phyloP scores from a whole-genome alignment of 345 rosid species.

The Arabidopsis thaliana region DNA sequence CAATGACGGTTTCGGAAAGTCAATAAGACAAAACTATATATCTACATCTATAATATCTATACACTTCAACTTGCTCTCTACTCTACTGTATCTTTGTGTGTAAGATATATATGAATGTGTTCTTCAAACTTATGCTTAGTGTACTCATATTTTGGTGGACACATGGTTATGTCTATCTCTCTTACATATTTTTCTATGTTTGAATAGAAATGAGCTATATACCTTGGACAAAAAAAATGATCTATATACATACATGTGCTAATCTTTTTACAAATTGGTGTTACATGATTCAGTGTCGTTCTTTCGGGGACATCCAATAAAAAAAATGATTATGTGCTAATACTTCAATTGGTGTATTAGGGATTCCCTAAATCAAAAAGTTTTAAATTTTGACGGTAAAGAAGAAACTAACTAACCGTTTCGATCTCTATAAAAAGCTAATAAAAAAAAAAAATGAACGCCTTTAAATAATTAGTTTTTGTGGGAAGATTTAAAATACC shows the following conservation, averaged over 20 bases:
- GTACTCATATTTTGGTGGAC: neutral
- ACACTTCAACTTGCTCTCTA: neutral
- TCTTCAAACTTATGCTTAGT: no score
- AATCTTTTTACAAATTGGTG: neutral
- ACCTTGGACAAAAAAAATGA: no score
- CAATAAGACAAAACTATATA: slow-evolving; percentile 22
- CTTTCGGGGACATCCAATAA: neutral
- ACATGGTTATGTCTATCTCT: neutral
- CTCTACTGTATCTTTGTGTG: neutral
- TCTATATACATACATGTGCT: no score
- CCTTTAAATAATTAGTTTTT: neutral
- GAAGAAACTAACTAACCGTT: neutral
- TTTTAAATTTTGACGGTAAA: neutral
- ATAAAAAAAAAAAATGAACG: no score
- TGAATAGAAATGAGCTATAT: no score
- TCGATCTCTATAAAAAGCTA: no score
- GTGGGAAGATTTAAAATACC: neutral
- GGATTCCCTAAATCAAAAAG: neutral
- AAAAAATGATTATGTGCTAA: no score
- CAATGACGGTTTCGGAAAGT: slow-evolving; percentile 22
- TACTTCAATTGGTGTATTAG: neutral
- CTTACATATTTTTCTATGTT: neutral
- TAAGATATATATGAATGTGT: no score
- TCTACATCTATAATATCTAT: neutral
- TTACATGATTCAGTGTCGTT: neutral